A percentile compares a stretch with the other conserved stretches of the same genome.
Evolutionary conservation across 2,329 filamentous ascomycete genomes (phyloP).

Genomic region (Talaromyces sp.): DNA sequence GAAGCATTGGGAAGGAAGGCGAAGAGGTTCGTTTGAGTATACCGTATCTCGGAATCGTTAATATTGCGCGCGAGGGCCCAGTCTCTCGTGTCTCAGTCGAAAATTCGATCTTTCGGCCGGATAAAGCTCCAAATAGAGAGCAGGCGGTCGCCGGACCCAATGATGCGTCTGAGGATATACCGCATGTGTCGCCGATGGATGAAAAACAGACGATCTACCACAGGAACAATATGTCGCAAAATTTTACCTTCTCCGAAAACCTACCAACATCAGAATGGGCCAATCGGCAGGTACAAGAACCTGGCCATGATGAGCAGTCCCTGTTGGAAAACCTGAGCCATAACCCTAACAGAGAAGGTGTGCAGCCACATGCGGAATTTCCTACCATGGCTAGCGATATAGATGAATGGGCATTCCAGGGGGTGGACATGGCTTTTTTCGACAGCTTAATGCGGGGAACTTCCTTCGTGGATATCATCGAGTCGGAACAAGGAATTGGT

Average conservation of each 20-base stretch:
- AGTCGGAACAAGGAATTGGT: background rate
- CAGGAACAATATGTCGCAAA: background rate
- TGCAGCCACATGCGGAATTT: background rate
- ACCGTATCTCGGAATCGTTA: conserved; percentile 20
- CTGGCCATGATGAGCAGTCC: background rate
- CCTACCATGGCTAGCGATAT: background rate
- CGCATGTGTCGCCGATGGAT: background rate
- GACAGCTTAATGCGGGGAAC: conserved; percentile 20
- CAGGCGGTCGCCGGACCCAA: background rate
- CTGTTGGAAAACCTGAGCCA: background rate
- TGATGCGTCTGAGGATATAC: background rate
- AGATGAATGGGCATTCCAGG: conserved; percentile 24
- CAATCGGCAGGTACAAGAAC: background rate
- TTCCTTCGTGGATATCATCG: background rate
- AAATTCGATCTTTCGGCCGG: background rate
- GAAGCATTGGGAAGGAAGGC: conserved; percentile 1
- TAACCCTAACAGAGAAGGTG: background rate
- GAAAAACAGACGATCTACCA: background rate
- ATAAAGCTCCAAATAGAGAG: background rate
- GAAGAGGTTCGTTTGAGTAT: conserved; percentile 12
- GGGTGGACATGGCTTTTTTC: conserved; percentile 24
- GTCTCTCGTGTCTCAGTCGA: conserved; percentile 2
- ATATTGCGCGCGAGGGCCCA: conserved; percentile 17
- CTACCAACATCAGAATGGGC: background rate
- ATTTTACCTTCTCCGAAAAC: background rate